phyloP scores from a whole-genome alignment of 495 filamentous ascomycete species.

The Xeromyces bisporus region DNA sequence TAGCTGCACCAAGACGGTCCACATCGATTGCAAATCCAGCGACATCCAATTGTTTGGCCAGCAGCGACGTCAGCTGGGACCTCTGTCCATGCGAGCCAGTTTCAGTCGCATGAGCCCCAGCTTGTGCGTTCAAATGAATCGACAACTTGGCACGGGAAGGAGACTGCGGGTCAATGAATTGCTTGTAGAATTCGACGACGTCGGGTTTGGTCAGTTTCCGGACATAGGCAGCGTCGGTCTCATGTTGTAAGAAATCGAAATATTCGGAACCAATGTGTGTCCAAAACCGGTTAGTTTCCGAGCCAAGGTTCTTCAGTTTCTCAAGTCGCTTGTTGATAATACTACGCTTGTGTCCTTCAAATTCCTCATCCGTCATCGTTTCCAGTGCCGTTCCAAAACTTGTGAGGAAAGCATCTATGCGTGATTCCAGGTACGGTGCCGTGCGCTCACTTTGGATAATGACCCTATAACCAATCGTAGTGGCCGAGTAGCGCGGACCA shows the following conservation, averaged over 20 bases:
- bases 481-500: conserved; percentile 47
- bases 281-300: conserved; percentile 75
- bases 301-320: conserved; percentile 79
- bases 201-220: conserved; percentile 60
- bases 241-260: conserved; percentile 72
- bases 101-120: conserved; percentile 20
- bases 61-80: conserved; percentile 28
- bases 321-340: conserved; percentile 78
- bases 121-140: conserved; percentile 66
- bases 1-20: conserved; percentile 23
- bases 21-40: conserved; percentile 29
- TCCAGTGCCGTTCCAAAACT: conserved; percentile 45
- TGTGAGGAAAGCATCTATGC: conserved; percentile 71
- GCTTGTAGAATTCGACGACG: conserved; percentile 59
- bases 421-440: conserved; percentile 62
- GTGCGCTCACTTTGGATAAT: conserved; percentile 89
- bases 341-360: conserved; percentile 80
- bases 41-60: conserved; percentile 35
- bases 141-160: conserved; percentile 59
- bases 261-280: conserved; percentile 68
- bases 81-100: conserved; percentile 34
- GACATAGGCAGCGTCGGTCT: conserved; percentile 61
- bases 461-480: conserved; percentile 69
- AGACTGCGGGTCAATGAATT: conserved; percentile 62
- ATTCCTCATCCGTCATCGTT: conserved; percentile 68